Evolutionary conservation across 2,329 filamentous ascomycete species (phyloP).

Genomic region (Pezicula neosporulosa): DNA sequence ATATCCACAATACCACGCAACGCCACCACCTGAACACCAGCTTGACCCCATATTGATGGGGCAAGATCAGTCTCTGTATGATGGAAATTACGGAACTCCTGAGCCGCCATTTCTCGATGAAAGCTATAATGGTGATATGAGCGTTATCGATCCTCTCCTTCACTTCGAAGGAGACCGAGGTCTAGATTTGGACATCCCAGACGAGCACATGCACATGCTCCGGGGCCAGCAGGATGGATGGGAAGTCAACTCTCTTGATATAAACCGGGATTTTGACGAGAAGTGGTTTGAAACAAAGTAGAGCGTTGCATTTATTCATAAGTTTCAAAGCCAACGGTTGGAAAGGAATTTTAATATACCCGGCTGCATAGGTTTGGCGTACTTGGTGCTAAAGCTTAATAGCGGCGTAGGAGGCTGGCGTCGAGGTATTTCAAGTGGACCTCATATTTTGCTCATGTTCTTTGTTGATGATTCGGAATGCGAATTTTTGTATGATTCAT

Average conservation of each 20-base stretch:
- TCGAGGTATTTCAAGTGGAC: not conserved
- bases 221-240: conserved; percentile 26
- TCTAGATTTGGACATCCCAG: conserved; percentile 22
- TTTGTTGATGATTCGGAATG: not conserved
- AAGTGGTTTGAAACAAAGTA: conserved; percentile 26
- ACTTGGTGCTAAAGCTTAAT: no score
- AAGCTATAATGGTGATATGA: conserved; percentile 15
- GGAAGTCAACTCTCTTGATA: conserved; percentile 26
- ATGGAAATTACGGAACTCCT: conserved; percentile 10
- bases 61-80: conserved; percentile 15
- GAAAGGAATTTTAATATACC: not conserved
- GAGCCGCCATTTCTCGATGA: conserved; percentile 20
- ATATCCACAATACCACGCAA: conserved; percentile 9
- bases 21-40: conserved; percentile 15
- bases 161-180: conserved; percentile 18
- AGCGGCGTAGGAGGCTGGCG: not conserved
- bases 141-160: conserved; percentile 15
- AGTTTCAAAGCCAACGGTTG: not conserved
- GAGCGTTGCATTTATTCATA: no score
- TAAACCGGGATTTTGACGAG: conserved; percentile 25
- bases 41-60: conserved; percentile 25
- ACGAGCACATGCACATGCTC: conserved; percentile 25
- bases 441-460: not conserved
- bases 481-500: no score
- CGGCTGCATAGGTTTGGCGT: no score